These are phyloP conservation scores for Flaveria bidentis DNA, from an alignment of 129 eudicot species.

Conservation along the genomic window DNA sequence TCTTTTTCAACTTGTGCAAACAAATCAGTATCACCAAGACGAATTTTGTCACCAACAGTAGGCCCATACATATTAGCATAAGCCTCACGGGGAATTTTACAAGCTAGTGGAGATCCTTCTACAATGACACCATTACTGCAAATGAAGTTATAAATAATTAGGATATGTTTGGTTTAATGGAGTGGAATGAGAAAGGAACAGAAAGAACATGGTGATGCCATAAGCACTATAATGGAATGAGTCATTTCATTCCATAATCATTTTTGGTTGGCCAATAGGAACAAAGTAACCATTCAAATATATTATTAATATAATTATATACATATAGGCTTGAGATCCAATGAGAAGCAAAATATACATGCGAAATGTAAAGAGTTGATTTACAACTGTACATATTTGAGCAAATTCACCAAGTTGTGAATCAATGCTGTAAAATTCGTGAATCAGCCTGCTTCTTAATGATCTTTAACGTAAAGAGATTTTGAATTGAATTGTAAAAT, in stretches of 20 bases:
- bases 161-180: not conserved
- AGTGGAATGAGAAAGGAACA: not conserved
- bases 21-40: constrained; percentile 94
- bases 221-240: not conserved
- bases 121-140: constrained; percentile 61
- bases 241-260: not conserved
- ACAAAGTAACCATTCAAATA: not conserved
- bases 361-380: not conserved
- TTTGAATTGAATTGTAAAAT: too few species aligned
- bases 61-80: constrained; percentile 96
- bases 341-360: not conserved
- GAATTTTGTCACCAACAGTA: constrained; percentile 89
- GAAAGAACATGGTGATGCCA: not conserved
- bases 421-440: not conserved
- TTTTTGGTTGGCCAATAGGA: constrained; percentile 4
- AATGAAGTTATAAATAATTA: constrained; percentile 17
- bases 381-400: not conserved
- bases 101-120: constrained; percentile 57
- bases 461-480: too few species aligned
- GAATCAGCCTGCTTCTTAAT: not conserved
- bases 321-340: not conserved
- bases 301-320: not conserved
- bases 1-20: constrained; percentile 91
- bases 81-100: constrained; percentile 60
- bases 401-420: not conserved